Conservation (phyloP, 345 rosid species). For the Dipteronia dyeriana region DNA sequence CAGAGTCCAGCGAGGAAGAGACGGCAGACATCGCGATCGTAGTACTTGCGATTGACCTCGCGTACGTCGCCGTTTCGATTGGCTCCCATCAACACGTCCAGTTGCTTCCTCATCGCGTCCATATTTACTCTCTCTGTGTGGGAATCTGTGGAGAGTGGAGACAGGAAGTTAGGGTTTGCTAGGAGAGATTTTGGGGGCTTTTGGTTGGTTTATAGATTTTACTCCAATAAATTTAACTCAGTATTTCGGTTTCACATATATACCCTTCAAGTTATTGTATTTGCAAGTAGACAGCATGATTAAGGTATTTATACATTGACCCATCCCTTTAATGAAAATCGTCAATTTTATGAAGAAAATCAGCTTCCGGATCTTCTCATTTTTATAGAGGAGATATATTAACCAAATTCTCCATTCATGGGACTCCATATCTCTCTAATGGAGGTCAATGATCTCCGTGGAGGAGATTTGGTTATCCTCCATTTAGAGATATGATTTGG, state of each 20-base stretch:
- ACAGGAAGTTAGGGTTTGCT: constrained; percentile 19
- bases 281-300: background rate
- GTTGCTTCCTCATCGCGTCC: constrained; percentile 99
- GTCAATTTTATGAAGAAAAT: too few relatives aligned
- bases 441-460: too few relatives aligned
- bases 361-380: too few relatives aligned
- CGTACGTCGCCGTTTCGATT: constrained; percentile 96
- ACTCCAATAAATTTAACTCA: background rate
- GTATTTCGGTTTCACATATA: background rate
- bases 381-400: too few relatives aligned
- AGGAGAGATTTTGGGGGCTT: background rate
- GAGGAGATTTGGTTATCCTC: too few relatives aligned
- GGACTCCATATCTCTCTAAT: too few relatives aligned
- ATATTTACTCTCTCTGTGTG: constrained; percentile 35
- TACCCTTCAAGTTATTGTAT: background rate
- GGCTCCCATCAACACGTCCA: constrained; percentile 99
- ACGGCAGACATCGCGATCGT: constrained; percentile 99
- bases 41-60: constrained; percentile 96
- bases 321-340: too few relatives aligned
- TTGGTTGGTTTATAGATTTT: background rate
- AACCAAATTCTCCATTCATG: too few relatives aligned
- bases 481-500: too few relatives aligned
- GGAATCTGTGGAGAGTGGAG: background rate
- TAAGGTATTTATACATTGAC: too few relatives aligned
- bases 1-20: constrained; percentile 93